Evolutionary conservation across 1,284 basidiomycete genomes (phyloP), one percentile per base, ranked within the genome.

Genomic region (Cerrena zonata): DNA sequence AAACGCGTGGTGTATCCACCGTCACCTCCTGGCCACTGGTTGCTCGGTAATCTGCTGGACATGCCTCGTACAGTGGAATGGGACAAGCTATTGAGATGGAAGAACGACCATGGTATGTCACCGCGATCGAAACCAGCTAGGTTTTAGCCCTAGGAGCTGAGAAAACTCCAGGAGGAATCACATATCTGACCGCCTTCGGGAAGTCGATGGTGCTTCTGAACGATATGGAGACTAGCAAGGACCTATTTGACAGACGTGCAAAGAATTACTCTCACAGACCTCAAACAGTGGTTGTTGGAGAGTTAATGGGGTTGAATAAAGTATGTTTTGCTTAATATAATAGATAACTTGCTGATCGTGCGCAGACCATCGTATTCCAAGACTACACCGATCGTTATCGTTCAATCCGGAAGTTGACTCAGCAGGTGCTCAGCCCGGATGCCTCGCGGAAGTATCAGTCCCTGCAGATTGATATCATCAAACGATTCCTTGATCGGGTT

Each of bases 241-340:
- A 64, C 24, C 51, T 64, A 13, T 48, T 65, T 13, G 62, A 64
- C 7, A 45, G 52, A 10, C 59, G 62, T 7, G 52, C 57, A 0
- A 30, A 37, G 12, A 61, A 61, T 19, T 63, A 65, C 52, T 59
- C 57, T 13, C 54, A 63, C 40, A 53, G 63, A 13, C 62, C 61
- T 18, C 47, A 41, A 18, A 44, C 48, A 26, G 58, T 60, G 34
- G 52, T 57, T 22, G 39, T 47, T 3, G 34, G 37, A 24, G 52
- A 55, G 2, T 36, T 56, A 21, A 19, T 49, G 2, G 43, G 45
- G 21, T 38, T 38, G 38, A 23, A 42, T 23, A 19, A 42, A 15
- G 41, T 42, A 22, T 22, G 41, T 24, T 22, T 23, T 42, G 13
- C 4, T 30, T 34, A 36, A 15, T 19, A 15, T 47, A 19, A 38